Evolutionary conservation across 2,329 filamentous ascomycete species (phyloP), one percentile per base, ranked within the genome.

Genomic region (Triangularia setosa): DNA sequence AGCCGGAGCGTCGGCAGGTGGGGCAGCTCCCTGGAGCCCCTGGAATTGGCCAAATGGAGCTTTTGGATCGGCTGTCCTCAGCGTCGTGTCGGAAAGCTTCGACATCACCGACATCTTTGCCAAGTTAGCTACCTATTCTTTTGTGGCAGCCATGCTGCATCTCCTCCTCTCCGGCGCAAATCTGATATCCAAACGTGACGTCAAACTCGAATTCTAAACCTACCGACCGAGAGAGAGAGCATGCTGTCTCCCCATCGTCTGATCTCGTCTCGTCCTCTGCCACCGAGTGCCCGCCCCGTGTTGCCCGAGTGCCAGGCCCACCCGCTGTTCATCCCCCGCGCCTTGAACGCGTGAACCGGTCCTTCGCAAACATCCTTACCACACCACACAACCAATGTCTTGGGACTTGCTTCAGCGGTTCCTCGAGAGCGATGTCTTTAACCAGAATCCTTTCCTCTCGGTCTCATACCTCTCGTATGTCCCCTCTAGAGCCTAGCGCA

Each of bases 341-440:
- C 61, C 61, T 30, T 62, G 18, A 18, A 53, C 59, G 56, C 21
- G 24, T 52, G 33, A 23, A 30, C 56, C 61, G 21, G 55, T 28
- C 44, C 40, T 27, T 63, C 67, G 63, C 66, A 64, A 48, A 16
- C 52, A 55, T 55, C 52, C 21, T 55, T 25, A 25, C 52, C 25
- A 25, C 21, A 55, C 12, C 52, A 55, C 12, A 9, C 52, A 55
- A 64, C 70, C 67, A 72, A 72, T 72, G 88, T 90, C 88, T 82
- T 94, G 91, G 91, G 90, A 93, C 83, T 84, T 95, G 81, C 85
- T 95, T 77, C 90, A 92, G 83, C 88, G 91, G 79, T 93, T 94
- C 86, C 88, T 95, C 82, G 91, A 94, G 85, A 93, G 90, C 82
- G 91, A 95, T 83, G 90, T 95, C 83, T 95, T 95, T 84, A 94